Base-by-base conservation (phyloP, 2,329 filamentous ascomycete species). In the Phoma sp. region DNA sequence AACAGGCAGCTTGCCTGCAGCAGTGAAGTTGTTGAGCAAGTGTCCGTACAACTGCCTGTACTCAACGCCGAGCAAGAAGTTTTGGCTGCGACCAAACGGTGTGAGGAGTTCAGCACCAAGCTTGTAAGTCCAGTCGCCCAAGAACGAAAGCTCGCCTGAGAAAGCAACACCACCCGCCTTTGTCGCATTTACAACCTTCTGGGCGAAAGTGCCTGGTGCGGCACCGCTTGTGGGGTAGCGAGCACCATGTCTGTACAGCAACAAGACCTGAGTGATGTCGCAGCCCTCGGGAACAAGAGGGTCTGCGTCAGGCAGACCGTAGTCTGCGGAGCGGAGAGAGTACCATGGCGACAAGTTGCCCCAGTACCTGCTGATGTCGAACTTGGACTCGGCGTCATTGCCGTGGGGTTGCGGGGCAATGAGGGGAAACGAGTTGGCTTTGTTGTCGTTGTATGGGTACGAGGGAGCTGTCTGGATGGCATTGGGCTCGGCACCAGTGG, bases 21-120 rank as follows among this genome's bases (percentile, higher is more conserved):
- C 68, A n/a, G 73, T 69, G 53, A 79, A 79, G 64, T 79, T 79
- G 57, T 79, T 79, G 37, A 80, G 73, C 12, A 79, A 70, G 41
- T 76, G 65, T 7, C 77, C 68, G 25, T 72, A 80, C n/a, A 79
- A 68, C 56, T 79, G 73, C 15, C 77, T 74, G 53, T 78, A 71
- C 47, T 70, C 67, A 12, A 78, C 59, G 8, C 77, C 77, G 3
- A 79, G 69, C 12, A 77, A 60, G 59, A 79, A 79, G 45, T 75
- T 70, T 60, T 81, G 65, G 45, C 64, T 65, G 39, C 69, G 68
- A 17, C 69, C 69, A 40, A 68, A 72, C 3, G 69, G 68, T 0
- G 68, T 72, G 0, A 72, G 62, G 5, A 72, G 61, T 31, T 72
- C 69, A 15, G 68, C 68, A 22, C 69, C 68, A 8, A 72, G 60